These are phyloP conservation scores for Hordeum pubiflorum DNA, from an alignment of 202 grass and related monocot species.

Conservation along the genomic window DNA sequence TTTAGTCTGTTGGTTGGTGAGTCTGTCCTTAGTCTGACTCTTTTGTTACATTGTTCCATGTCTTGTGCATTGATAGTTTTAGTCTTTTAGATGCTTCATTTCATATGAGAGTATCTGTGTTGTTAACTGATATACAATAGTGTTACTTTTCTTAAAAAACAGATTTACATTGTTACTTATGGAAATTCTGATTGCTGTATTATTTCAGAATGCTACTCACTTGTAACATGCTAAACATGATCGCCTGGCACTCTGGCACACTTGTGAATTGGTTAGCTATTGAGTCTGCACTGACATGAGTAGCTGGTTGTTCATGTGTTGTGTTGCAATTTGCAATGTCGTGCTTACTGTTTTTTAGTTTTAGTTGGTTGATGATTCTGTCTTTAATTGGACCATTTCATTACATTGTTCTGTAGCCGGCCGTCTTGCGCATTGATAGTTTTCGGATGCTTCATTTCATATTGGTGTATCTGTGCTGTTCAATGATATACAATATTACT, in stretches of 20 bases:
- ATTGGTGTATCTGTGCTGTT: neutral
- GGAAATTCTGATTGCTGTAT: neutral
- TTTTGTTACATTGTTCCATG: neutral
- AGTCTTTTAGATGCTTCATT: neutral
- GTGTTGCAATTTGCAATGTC: neutral
- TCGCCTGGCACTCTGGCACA: neutral
- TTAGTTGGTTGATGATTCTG: neutral
- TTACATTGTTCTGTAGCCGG: neutral
- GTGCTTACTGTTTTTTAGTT: neutral
- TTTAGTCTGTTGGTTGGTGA: neutral
- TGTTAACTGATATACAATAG: neutral
- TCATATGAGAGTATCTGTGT: neutral
- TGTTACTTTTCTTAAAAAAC: neutral
- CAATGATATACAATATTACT: neutral
- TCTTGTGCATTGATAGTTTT: neutral
- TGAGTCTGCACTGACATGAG: neutral
- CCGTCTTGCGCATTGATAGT: neutral
- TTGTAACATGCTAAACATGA: constrained; percentile 7
- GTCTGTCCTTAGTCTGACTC: neutral
- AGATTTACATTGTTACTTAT: neutral
- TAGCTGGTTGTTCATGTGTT: neutral
- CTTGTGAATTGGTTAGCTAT: neutral
- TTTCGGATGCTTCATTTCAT: neutral
- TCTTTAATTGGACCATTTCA: neutral
- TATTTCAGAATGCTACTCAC: constrained; percentile 54